These are phyloP conservation scores for Ganoderma lucidum DNA, from an alignment of 1,284 basidiomycete species.

Conservation along the genomic window DNA sequence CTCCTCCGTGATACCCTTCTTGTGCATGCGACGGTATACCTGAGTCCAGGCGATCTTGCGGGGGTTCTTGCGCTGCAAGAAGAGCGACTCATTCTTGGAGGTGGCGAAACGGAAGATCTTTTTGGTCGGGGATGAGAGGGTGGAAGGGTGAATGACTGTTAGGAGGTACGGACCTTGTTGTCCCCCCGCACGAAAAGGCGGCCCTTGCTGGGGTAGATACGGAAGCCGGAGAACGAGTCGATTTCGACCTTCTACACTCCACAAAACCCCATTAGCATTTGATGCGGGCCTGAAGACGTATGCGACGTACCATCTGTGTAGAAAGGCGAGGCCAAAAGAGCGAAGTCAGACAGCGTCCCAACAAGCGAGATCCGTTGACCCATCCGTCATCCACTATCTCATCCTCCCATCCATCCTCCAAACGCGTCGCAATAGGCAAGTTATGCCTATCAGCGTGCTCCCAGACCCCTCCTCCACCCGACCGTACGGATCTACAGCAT, in stretches of 20 bases:
- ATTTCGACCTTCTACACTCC: conserved; percentile 93
- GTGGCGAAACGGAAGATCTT: conserved; percentile 93
- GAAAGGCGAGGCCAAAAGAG: conserved; percentile 14
- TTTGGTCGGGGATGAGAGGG: conserved; percentile 16
- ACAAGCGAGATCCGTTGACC: conserved; percentile 4
- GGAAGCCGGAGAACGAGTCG: conserved; percentile 95
- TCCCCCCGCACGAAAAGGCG: conserved; percentile 96
- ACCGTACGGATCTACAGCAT: conserved; percentile 10
- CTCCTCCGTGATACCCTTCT: conserved; percentile 99
- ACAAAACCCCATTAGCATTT: conserved; percentile 33
- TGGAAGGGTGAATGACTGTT: not conserved
- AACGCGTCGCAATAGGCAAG: not conserved
- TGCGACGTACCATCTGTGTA: conserved; percentile 59
- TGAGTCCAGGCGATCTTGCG: conserved; percentile 99
- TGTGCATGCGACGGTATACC: conserved; percentile 98
- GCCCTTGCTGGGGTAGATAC: conserved; percentile 97
- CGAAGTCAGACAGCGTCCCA: not conserved
- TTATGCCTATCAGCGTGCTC: conserved; percentile 20
- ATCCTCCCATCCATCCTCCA: conserved; percentile 26
- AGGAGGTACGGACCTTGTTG: conserved; percentile 79
- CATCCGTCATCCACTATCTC: conserved; percentile 24
- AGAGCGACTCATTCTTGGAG: conserved; percentile 95
- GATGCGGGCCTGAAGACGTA: not conserved
- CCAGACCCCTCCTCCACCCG: conserved; percentile 8
- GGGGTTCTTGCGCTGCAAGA: conserved; percentile 99